Evolutionary conservation across 83 land plant species (phyloP).

Genomic region (Thuja plicata): DNA sequence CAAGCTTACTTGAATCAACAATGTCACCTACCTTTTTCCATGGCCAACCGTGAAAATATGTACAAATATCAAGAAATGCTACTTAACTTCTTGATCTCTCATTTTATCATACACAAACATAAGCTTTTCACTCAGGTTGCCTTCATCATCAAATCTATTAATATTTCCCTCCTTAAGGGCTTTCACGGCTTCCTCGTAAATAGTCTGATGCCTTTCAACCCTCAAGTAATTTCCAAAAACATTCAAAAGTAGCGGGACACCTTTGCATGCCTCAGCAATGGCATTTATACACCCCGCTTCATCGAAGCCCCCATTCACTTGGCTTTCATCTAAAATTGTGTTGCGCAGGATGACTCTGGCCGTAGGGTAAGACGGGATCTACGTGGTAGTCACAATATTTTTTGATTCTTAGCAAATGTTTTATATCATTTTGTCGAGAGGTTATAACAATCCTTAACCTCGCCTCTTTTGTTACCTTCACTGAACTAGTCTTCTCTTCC

Average conservation of each 20-base stretch:
- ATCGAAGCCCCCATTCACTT: too few species aligned
- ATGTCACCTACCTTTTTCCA: neutral
- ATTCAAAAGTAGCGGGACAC: neutral
- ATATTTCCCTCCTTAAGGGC: neutral
- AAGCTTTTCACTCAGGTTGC: neutral
- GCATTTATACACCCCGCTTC: neutral
- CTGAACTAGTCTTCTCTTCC: neutral
- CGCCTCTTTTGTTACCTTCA: neutral
- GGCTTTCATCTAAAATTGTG: too few species aligned
- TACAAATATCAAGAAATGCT: neutral
- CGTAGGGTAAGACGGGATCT: too few species aligned
- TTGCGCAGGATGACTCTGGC: too few species aligned
- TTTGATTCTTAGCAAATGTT: too few species aligned
- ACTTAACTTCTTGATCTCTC: neutral
- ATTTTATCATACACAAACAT: neutral
- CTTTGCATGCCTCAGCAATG: neutral
- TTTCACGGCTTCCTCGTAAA: neutral
- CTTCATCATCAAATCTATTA: neutral
- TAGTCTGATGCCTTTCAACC: too few species aligned
- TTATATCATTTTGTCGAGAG: too few species aligned
- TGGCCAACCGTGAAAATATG: neutral
- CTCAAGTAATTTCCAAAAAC: too few species aligned
- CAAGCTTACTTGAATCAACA: neutral
- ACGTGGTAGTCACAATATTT: too few species aligned
- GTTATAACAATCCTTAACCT: too few species aligned